A percentile compares a stretch with the other conserved stretches of the same genome.
These are phyloP conservation scores for Pichia cabralensis DNA, from an alignment of 805 yeast species.

Conservation along the genomic window DNA sequence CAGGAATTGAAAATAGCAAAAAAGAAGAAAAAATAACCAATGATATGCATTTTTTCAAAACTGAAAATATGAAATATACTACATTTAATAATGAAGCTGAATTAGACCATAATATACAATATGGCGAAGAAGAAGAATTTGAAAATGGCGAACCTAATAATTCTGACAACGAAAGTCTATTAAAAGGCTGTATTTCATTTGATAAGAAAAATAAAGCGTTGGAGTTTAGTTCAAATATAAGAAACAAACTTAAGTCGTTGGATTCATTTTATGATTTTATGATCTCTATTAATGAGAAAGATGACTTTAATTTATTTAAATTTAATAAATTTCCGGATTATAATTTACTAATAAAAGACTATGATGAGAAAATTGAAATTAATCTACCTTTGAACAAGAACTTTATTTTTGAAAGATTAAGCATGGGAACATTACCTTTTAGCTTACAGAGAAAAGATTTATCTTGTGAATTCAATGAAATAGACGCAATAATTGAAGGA, in stretches of 20 bases:
- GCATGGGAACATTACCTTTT: neutral
- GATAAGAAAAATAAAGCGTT: too few species aligned
- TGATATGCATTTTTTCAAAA: too few species aligned
- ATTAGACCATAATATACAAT: too few species aligned
- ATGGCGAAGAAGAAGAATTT: too few species aligned
- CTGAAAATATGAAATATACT: too few species aligned
- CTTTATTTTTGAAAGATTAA: slow-evolving; percentile 9
- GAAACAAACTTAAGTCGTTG: neutral
- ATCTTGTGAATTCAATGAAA: slow-evolving; percentile 3
- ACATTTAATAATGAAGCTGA: too few species aligned
- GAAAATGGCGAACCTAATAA: too few species aligned
- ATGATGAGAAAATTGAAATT: neutral
- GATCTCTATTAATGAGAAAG: neutral
- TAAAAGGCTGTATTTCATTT: too few species aligned
- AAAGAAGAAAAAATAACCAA: too few species aligned
- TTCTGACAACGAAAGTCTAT: too few species aligned
- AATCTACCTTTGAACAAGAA: slow-evolving; percentile 8
- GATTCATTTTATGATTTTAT: neutral
- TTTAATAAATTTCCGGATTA: slow-evolving; percentile 12
- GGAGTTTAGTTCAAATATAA: too few species aligned
- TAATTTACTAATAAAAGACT: slow-evolving; percentile 3
- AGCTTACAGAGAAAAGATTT: slow-evolving; percentile 12
- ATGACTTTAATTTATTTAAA: too few species aligned
- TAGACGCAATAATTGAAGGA: slow-evolving; percentile 13
- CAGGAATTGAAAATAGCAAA: neutral